These are phyloP conservation scores for Colletotrichum navitas DNA, from an alignment of 2,329 filamentous ascomycete genomes.

Conservation along the genomic window DNA sequence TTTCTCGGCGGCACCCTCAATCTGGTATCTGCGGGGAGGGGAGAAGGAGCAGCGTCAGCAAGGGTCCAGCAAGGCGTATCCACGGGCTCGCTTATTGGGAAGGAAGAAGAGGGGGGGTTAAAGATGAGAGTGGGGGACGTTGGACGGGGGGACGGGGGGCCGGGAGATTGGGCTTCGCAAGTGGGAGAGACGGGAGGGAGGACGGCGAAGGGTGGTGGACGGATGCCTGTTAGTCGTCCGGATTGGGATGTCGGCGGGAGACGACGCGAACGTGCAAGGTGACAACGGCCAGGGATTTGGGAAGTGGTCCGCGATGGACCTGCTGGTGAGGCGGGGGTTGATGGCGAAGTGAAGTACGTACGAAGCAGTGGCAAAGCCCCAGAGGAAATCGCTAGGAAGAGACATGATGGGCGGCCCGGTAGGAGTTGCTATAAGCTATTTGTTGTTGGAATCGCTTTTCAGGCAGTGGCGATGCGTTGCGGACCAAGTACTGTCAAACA, in stretches of 20 bases:
- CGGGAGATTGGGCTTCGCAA: constrained; percentile 10
- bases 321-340: constrained; percentile 9
- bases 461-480: not conserved
- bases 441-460: not conserved
- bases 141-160: not conserved
- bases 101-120: not conserved
- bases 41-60: constrained; percentile 23
- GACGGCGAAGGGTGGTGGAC: constrained; percentile 18
- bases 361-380: constrained; percentile 85
- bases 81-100: constrained; percentile 23
- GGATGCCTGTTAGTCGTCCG: constrained; percentile 32
- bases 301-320: not conserved
- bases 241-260: constrained; percentile 34
- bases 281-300: constrained; percentile 14
- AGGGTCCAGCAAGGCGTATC: constrained; percentile 22
- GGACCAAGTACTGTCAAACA: not conserved
- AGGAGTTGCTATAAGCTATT: not conserved
- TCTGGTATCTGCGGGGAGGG: constrained; percentile 76
- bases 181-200: constrained; percentile 35
- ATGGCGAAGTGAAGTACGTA: constrained; percentile 54
- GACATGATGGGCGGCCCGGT: constrained; percentile 57
- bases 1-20: constrained; percentile 80
- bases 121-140: constrained; percentile 5
- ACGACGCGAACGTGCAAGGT: constrained; percentile 25
- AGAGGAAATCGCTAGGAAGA: constrained; percentile 78